Evolutionary conservation across 495 filamentous ascomycete genomes (phyloP), one percentile per base, ranked within the genome.

Genomic region (Tuber microsphaerosporum): DNA sequence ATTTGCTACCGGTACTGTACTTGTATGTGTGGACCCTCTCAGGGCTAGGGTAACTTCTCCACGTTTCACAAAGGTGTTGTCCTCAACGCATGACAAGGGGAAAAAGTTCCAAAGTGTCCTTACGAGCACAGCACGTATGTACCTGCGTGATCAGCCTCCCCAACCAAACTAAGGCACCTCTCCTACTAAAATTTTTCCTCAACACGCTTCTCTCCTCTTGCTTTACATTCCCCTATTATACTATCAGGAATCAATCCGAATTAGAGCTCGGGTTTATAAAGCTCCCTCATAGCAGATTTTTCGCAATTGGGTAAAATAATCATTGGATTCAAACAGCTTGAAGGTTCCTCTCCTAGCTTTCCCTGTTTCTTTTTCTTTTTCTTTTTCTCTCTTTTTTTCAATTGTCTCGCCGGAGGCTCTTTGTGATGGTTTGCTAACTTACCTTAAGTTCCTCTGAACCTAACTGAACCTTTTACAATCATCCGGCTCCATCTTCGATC

Each of bases 1-100:
- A 79, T 79, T 79, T 78, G 73, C 48, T 44, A 12, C 42, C 7
- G n/a, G n/a, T n/a, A n/a, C n/a, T n/a, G n/a, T n/a, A n/a, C n/a
- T n/a, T 12, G 42, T 43, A 22, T 34, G 68, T 43, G 46, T 34
- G 48, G 31, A 71, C 12, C n/a, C 69, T 20, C 26, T 45, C 45
- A 56, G 26, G 56, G 51, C n/a, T 51, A 74, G 42, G 7, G 14
- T 48, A 78, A 31, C 61, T 77, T 79, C 76, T 76, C 77, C 76
- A 79, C 70, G 78, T 51, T 79, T 46, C 69, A 31, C 70, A 31
- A 79, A 78, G 39, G 74, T 79, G 77, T 79, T 79, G 77, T 76
- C 77, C 77, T 79, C 76, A 79, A 79, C 73, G 56, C 56, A 61
- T 61, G 56, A 31, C 56, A 61, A 61, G 9, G n/a, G n/a, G n/a